Evolutionary conservation across 2,329 filamentous ascomycete species (phyloP).

Genomic region (Sporothrix pseudoabietina): DNA sequence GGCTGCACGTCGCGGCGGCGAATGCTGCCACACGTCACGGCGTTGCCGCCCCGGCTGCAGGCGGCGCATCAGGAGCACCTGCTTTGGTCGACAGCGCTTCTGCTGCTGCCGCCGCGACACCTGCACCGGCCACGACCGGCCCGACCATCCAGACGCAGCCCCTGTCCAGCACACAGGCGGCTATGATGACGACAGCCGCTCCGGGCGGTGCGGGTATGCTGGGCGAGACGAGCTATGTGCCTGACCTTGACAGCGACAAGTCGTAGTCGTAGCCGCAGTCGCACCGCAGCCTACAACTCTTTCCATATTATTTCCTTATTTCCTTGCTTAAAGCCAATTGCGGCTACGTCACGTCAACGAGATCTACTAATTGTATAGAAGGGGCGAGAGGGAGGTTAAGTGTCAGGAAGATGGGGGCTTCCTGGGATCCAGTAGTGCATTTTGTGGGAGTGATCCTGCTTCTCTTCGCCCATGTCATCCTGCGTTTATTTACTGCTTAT

Average conservation of each 20-base stretch:
- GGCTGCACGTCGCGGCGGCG: slow-evolving; percentile 78
- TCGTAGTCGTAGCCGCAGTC: neutral
- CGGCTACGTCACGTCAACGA: slow-evolving; percentile 16
- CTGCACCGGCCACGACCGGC: slow-evolving; percentile 48
- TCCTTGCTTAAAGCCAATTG: neutral
- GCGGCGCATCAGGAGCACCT: slow-evolving; percentile 29
- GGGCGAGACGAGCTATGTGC: slow-evolving; percentile 70
- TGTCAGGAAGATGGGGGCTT: neutral
- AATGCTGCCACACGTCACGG: slow-evolving; percentile 47
- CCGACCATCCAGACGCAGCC: slow-evolving; percentile 61
- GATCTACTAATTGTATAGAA: slow-evolving; percentile 22
- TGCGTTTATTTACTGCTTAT: neutral
- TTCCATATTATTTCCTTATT: neutral
- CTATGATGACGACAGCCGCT: slow-evolving; percentile 52
- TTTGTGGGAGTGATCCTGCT: neutral
- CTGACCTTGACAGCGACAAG: slow-evolving; percentile 58
- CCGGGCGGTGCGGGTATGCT: slow-evolving; percentile 52
- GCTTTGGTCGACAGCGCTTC: neutral
- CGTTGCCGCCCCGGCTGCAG: slow-evolving; percentile 34
- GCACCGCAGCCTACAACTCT: neutral
- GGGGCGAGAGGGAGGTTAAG: neutral
- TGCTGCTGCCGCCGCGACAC: slow-evolving; percentile 32
- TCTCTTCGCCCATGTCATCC: neutral
- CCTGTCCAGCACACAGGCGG: slow-evolving; percentile 57
- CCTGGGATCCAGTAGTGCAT: neutral